Conservation (phyloP, 495 filamentous ascomycete species). For the Recurvomyces mirabilis region DNA sequence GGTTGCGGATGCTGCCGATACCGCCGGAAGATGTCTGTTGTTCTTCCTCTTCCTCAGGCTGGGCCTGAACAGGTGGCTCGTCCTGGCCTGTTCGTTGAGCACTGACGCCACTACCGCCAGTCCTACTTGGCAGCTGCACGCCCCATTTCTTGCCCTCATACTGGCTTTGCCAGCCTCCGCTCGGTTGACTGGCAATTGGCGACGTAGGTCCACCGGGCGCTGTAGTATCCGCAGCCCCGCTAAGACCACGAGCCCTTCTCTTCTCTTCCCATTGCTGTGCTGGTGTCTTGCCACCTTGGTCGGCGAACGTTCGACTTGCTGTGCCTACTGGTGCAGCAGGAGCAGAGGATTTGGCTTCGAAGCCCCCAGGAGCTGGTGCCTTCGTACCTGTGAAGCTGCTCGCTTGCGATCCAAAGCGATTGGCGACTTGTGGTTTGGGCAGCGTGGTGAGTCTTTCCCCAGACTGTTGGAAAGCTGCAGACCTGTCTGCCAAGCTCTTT, state of each 20-base stretch:
- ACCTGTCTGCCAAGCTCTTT: constrained; percentile 54
- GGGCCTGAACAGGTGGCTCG: constrained; percentile 26
- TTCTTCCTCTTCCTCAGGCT: constrained; percentile 39
- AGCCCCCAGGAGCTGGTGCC: constrained; percentile 61
- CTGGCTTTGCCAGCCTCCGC: constrained; percentile 78
- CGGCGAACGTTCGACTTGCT: constrained; percentile 85
- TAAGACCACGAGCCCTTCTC: constrained; percentile 57
- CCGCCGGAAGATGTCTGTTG: constrained; percentile 45
- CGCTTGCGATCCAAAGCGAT: constrained; percentile 63
- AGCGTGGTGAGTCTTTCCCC: constrained; percentile 75
- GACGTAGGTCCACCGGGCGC: constrained; percentile 35
- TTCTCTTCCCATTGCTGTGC: constrained; percentile 96
- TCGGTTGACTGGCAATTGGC: constrained; percentile 52
- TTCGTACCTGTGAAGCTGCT: constrained; percentile 73
- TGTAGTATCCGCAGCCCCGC: constrained; percentile 32
- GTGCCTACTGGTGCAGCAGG: constrained; percentile 51
- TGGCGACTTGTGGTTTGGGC: constrained; percentile 88
- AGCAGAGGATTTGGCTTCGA: constrained; percentile 42
- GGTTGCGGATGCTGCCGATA: constrained; percentile 61
- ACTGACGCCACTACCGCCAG: constrained; percentile 49
- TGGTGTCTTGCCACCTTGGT: constrained; percentile 89
- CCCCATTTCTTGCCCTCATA: constrained; percentile 84
- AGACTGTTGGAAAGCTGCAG: constrained; percentile 41
- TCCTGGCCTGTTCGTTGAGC: constrained; percentile 25
- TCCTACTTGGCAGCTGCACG: constrained; percentile 61